Conservation (phyloP, 1,139 yeast species). For the Arxiozyma bovina region DNA sequence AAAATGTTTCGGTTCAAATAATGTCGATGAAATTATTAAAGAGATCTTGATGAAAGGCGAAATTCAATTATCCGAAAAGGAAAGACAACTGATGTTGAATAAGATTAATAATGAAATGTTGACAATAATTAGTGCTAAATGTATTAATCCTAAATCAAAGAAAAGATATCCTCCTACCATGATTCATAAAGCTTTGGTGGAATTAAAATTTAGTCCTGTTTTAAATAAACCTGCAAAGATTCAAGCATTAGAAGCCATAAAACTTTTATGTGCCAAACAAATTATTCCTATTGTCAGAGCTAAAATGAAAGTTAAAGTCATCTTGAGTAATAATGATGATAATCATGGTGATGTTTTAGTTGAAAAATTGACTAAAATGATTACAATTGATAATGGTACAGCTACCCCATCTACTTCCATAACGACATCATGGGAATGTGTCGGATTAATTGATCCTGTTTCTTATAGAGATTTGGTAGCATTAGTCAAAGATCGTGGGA, state of each 20-base stretch:
- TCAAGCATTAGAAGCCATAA: slow-evolving; percentile 90
- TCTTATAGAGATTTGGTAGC: slow-evolving; percentile 62
- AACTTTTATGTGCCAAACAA: slow-evolving; percentile 63
- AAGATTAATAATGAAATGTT: slow-evolving; percentile 79
- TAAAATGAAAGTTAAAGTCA: slow-evolving; percentile 73
- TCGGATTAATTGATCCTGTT: slow-evolving; percentile 82
- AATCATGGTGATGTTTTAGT: slow-evolving; percentile 36
- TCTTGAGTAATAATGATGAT: slow-evolving; percentile 34
- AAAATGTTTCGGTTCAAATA: slow-evolving; percentile 66
- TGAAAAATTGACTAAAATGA: slow-evolving; percentile 20
- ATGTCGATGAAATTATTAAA: slow-evolving; percentile 61
- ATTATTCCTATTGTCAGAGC: slow-evolving; percentile 91
- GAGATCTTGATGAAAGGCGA: slow-evolving; percentile 88
- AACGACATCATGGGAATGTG: slow-evolving; percentile 47
- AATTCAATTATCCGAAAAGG: slow-evolving; percentile 89
- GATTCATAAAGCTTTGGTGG: slow-evolving; percentile 79
- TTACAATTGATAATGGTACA: slow-evolving; percentile 16
- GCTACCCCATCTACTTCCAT: slow-evolving; percentile 38
- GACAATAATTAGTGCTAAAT: slow-evolving; percentile 77
- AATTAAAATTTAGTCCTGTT: slow-evolving; percentile 70
- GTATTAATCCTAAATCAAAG: slow-evolving; percentile 81
- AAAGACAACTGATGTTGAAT: slow-evolving; percentile 64
- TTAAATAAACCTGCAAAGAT: slow-evolving; percentile 75
- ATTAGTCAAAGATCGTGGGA: slow-evolving; percentile 45
- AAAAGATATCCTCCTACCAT: slow-evolving; percentile 91